Evolutionary conservation across 352 stramenopile species (phyloP).

Genomic region (Globisporangium paddicum): DNA sequence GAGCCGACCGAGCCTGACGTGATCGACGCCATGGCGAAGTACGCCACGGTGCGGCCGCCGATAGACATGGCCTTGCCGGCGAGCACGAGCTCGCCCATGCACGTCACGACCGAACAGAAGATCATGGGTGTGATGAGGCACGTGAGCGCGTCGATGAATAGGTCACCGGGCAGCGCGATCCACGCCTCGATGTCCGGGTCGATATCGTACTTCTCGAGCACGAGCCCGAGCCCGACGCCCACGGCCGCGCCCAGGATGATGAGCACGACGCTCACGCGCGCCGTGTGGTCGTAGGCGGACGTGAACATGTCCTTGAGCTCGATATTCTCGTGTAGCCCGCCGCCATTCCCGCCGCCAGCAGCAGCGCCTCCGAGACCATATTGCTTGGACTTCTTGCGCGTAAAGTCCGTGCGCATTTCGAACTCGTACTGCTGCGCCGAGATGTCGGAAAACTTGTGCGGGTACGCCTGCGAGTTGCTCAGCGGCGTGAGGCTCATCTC

Average conservation of each 20-base stretch:
- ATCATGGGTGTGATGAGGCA: slow-evolving; percentile 40
- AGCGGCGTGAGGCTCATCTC: slow-evolving; percentile 15
- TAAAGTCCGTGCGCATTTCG: slow-evolving; percentile 18
- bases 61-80: slow-evolving; percentile 28
- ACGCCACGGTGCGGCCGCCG: slow-evolving; percentile 28
- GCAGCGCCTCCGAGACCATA: neutral
- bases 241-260: slow-evolving; percentile 17
- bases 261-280: slow-evolving; percentile 15
- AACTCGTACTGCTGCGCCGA: slow-evolving; percentile 13
- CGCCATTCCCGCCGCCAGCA: neutral
- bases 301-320: slow-evolving; percentile 16
- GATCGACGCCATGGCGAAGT: slow-evolving; percentile 23
- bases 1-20: slow-evolving; percentile 28
- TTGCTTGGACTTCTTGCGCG: slow-evolving; percentile 15
- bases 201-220: slow-evolving; percentile 21
- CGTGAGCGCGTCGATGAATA: slow-evolving; percentile 44
- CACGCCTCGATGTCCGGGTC: slow-evolving; percentile 15
- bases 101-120: slow-evolving; percentile 30
- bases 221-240: slow-evolving; percentile 23
- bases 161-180: slow-evolving; percentile 28
- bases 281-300: slow-evolving; percentile 10
- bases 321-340: slow-evolving; percentile 10
- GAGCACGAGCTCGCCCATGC: slow-evolving; percentile 29
- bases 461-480: slow-evolving; percentile 6
- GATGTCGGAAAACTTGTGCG: slow-evolving; percentile 12